Evolutionary conservation across 192 early-diverging fungal genomes (phyloP).

Genomic region (Coemansia sp.): DNA sequence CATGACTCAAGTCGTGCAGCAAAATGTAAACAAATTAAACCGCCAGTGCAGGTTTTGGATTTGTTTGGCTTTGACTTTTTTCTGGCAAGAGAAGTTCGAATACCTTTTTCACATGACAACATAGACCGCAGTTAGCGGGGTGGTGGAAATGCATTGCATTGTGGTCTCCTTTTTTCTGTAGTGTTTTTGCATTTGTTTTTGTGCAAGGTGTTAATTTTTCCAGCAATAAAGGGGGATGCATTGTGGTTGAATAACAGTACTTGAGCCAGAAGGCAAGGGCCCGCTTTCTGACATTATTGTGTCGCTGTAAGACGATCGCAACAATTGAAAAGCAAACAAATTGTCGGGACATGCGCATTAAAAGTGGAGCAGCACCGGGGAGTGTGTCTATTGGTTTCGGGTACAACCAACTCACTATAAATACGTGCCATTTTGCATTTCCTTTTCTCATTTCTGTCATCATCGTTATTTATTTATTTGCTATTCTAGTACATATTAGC

Average conservation of each 20-base stretch:
- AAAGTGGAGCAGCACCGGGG: not conserved
- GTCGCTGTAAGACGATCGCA: not conserved
- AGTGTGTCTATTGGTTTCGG: not conserved
- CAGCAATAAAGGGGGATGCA: not conserved
- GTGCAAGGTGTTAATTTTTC: not conserved
- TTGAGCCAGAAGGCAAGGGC: not conserved
- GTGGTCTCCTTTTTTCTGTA: not conserved
- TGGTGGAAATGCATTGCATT: not conserved
- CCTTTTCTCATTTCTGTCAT: slow-evolving; percentile 6
- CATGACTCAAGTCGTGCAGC: not conserved
- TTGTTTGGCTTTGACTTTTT: not conserved
- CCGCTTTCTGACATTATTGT: not conserved
- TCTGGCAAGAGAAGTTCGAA: not conserved
- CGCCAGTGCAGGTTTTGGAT: not conserved
- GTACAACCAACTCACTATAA: not conserved
- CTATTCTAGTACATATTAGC: not conserved
- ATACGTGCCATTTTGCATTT: not conserved
- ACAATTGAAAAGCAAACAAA: not conserved
- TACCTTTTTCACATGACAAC: not conserved
- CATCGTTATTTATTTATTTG: slow-evolving; percentile 11
- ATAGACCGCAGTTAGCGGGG: not conserved
- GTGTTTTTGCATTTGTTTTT: not conserved
- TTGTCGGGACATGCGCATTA: not conserved
- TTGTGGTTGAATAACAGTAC: not conserved
- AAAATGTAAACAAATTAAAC: slow-evolving; percentile 2